Base-by-base conservation (phyloP, 2,329 filamentous ascomycete genomes). In the Cadophora sp. region DNA sequence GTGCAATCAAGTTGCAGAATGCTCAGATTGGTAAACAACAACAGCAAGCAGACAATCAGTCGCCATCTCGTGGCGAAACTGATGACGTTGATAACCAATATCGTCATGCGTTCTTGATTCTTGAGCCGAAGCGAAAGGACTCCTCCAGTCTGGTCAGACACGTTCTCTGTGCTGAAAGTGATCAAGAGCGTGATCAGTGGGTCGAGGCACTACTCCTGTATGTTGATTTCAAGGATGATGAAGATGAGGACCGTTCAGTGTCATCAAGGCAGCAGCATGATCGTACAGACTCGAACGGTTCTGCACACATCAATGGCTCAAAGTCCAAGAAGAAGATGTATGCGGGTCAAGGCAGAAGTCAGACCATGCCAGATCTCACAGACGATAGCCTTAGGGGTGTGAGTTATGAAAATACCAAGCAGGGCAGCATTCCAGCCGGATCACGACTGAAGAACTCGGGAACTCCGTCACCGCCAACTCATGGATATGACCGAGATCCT, bases 101-200 rank as follows among this genome's bases (percentile, higher is more conserved):
- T 78, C 91, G 96, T 6, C 96, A 99, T 80, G 96, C 96, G 0
- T 99, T 99, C 81, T 83, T 98, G 56, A 92, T 99, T 64, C 79
- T 98, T 63, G 96, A 99, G 77, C 95, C 95, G 1, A 99, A 99
- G 83, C 93, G 94, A 79, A 98, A 97, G 80, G 96, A 99, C 77
- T 94, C 94, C 0, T 90, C 86, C 26, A 94, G 92, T 73, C 86
- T 95, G 64, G 93, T 97, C 27, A 92, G 95, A 72, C 96, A 99
- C 78, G 94, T 99, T 0, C 84, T 99, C 22, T 99, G 96, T 78
- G 95, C 96, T 0, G 96, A 99, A 80, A 98, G 92, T 76, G 96
- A 99, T 75, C 86, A 85, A 68, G 96, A 99, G 81, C 89, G 96
- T 68, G 96, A 99, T 80, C 86, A 91, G 55, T 99, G 96, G 96